Evolutionary conservation across 352 stramenopile genomes (phyloP), one percentile per base, ranked within the genome.

Genomic region (Phytophthora crassamura): DNA sequence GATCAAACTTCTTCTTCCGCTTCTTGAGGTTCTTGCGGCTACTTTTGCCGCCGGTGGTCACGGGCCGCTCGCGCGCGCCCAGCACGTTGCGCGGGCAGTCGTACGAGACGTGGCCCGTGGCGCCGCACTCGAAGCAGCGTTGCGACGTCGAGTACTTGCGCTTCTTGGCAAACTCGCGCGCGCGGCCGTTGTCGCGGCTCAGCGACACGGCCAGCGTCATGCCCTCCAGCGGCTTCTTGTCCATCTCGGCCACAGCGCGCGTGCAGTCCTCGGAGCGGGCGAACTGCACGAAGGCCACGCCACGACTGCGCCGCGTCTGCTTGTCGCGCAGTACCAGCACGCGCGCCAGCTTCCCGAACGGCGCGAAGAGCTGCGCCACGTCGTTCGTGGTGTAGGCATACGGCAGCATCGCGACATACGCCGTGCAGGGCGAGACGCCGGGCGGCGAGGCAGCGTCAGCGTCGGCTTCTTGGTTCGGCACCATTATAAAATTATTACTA

Each of bases 361-460:
- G 81, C 16, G 76, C 75, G 53, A 95, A 96, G 16, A 96, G 76
- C 68, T 96, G 87, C 35, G 85, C 88, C 15, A 96, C 84, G 64
- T 95, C 88, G 66, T 88, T 96, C 51, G 86, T 94, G 5, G 86
- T 96, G 74, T 94, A 96, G 25, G 82, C 81, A 56, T 90, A 96
- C 66, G 88, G 88, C 40, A 96, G 80, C 88, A 95, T 96, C 20
- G 88, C 76, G n/a, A 96, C 82, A 65, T 96, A 94, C 15, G 89
- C 82, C 18, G 88, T 96, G 11, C 71, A 77, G 40, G 70, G 61
- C 16, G 72, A 77, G 8, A 69, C 35, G 20, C 42, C 40, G 25
- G 3, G 25, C 15, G 41, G 22, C 16, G 45, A 5, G 34, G 20
- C 25, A 1, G 36, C 30, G 16, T 42, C 7, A 16, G 36, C 14